Conservation (phyloP, 768 basidiomycete genomes). For the Boletus bicolor region DNA sequence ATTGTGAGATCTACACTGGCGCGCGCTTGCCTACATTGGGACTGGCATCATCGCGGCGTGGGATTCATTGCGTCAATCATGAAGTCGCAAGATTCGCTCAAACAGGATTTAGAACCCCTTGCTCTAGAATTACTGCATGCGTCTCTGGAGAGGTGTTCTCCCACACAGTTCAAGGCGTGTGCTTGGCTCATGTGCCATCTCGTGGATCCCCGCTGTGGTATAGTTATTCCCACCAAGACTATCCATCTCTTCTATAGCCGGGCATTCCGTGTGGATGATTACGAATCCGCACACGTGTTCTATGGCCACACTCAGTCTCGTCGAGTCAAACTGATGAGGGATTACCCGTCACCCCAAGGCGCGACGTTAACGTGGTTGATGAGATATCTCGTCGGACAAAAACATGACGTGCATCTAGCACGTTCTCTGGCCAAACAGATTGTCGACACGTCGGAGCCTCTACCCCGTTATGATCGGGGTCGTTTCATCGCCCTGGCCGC, state of each 20-base stretch:
- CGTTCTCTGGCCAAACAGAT: conserved; percentile 51
- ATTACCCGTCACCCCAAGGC: conserved; percentile 52
- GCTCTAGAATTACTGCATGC: conserved; percentile 44
- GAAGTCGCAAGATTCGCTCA: conserved; percentile 21
- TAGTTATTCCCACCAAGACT: conserved; percentile 41
- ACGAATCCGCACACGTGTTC: conserved; percentile 40
- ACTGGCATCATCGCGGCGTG: conserved; percentile 46
- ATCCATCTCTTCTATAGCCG: conserved; percentile 47
- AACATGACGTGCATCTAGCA: conserved; percentile 43
- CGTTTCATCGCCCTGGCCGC: conserved; percentile 49
- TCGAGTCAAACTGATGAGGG: conserved; percentile 29
- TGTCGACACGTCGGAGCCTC: conserved; percentile 36
- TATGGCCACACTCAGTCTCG: conserved; percentile 45
- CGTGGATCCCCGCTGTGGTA: conserved; percentile 27
- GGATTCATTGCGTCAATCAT: conserved; percentile 35
- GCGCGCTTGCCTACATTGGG: conserved; percentile 52
- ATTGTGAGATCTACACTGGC: conserved; percentile 50
- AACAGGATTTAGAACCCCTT: conserved; percentile 32
- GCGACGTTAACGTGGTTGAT: conserved; percentile 52
- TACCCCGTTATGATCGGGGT: conserved; percentile 47
- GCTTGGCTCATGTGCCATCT: conserved; percentile 40
- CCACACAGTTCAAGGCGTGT: conserved; percentile 38
- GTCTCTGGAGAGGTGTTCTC: conserved; percentile 37
- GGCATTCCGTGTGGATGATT: conserved; percentile 31
- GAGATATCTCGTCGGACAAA: conserved; percentile 37